A percentile compares a stretch with the other conserved stretches of the same genome.
These are phyloP conservation scores for Cubamyces lactineus DNA, from an alignment of 768 basidiomycete species.

Conservation along the genomic window DNA sequence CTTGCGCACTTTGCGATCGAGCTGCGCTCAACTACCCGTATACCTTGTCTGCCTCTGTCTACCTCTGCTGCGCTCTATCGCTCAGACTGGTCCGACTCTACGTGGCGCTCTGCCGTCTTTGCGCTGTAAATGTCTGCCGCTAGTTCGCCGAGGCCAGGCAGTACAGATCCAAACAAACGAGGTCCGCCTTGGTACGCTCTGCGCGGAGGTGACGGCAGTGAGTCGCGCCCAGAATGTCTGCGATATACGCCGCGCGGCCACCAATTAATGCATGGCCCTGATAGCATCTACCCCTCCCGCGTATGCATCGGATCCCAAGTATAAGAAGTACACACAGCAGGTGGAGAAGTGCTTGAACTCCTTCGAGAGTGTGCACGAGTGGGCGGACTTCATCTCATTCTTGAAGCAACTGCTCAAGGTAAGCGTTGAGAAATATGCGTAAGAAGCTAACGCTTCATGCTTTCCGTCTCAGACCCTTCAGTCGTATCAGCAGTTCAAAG, in stretches of 20 bases:
- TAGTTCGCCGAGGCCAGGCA: slow-evolving; percentile 18
- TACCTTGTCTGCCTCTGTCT: too few relatives aligned
- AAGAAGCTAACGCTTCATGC: too few relatives aligned
- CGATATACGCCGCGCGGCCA: background rate
- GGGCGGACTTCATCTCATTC: slow-evolving; percentile 99
- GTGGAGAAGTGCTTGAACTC: slow-evolving; percentile 92
- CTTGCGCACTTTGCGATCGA: background rate
- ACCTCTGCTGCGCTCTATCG: too few relatives aligned
- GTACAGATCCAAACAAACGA: slow-evolving; percentile 13
- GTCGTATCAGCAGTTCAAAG: slow-evolving; percentile 91
- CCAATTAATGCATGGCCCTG: background rate
- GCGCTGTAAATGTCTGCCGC: slow-evolving; percentile 21
- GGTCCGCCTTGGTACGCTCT: slow-evolving; percentile 21
- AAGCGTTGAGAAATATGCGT: slow-evolving; percentile 8
- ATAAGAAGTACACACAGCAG: slow-evolving; percentile 89
- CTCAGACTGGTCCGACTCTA: too few relatives aligned
- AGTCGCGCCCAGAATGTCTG: slow-evolving; percentile 1
- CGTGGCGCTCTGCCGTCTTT: background rate
- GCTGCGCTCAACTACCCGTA: too few relatives aligned
- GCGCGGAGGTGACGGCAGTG: slow-evolving; percentile 25
- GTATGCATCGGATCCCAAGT: slow-evolving; percentile 85
- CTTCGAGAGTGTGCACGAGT: slow-evolving; percentile 96
- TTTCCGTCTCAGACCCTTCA: slow-evolving; percentile 75
- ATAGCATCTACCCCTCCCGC: slow-evolving; percentile 54
- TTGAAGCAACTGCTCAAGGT: slow-evolving; percentile 93